These are phyloP conservation scores for Neopestalotiopsis sp. DNA, from an alignment of 2,329 filamentous ascomycete species.

Conservation along the genomic window DNA sequence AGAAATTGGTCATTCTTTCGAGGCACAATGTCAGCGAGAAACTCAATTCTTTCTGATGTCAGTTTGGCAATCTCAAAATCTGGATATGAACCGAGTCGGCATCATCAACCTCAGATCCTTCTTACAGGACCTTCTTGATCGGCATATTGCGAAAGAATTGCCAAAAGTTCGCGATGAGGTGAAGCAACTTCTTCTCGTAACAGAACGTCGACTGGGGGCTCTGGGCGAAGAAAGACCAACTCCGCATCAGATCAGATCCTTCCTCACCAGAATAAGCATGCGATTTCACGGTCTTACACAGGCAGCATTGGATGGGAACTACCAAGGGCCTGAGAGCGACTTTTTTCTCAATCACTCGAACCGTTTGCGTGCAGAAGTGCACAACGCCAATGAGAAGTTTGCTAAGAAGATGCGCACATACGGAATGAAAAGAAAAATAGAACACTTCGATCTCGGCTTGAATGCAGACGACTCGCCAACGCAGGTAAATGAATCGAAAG, in stretches of 20 bases:
- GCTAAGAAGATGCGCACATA: background rate
- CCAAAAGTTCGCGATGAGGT: slow-evolving; percentile 32
- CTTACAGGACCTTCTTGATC: slow-evolving; percentile 31
- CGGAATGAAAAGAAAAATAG: background rate
- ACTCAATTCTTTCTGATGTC: slow-evolving; percentile 46
- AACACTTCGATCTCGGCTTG: background rate
- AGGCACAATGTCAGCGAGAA: slow-evolving; percentile 39
- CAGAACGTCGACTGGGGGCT: background rate
- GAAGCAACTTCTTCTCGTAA: slow-evolving; percentile 18
- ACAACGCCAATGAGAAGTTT: background rate
- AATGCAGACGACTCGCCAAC: background rate
- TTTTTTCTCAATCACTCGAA: background rate
- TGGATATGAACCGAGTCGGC: slow-evolving; percentile 27
- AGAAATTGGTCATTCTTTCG: slow-evolving; percentile 34
- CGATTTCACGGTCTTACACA: slow-evolving; percentile 30
- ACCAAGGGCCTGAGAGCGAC: slow-evolving; percentile 15
- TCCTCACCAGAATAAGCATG: slow-evolving; percentile 28
- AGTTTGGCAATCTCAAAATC: slow-evolving; percentile 34
- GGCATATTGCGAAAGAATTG: slow-evolving; percentile 35
- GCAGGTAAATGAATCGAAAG: background rate
- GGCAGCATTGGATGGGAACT: slow-evolving; percentile 30
- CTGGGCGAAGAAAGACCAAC: slow-evolving; percentile 19
- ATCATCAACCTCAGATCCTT: slow-evolving; percentile 14
- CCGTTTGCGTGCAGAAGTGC: background rate
- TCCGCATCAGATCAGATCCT: slow-evolving; percentile 25